Base-by-base conservation (phyloP, 129 eudicot genomes). In the Saposhnikovia divaricata region DNA sequence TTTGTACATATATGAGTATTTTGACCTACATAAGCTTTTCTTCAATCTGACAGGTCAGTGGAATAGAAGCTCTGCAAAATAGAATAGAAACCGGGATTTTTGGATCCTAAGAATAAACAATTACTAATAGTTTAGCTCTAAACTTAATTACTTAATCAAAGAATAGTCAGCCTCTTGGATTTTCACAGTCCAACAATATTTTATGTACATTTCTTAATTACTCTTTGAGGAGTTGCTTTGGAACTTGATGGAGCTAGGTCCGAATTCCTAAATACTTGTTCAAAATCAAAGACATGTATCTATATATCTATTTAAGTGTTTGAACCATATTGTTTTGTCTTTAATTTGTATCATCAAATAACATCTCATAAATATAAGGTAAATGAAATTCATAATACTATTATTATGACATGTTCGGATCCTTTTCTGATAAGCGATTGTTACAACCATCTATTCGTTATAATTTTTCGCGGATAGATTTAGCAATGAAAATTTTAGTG, bases 21-120 rank as follows among this genome's bases (percentile, higher is more conserved):
- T 76, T 55, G 82, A 76, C 84, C 39, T 65, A 9, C 31, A 23
- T 21, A 43, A 72, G 46, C 40, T 25, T 63, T 57, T 79, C 84
- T 76, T 38, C 55, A 79, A 75, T 69, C 93, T 87, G 93, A 89
- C 93, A 89, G 74, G 90, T 89, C 93, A 89, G 89, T 88, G 85
- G 90, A 87, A 87, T 87, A 89, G 91, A 89, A 87, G 90, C 89
- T 82, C 27, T 79, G 81, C 55, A 77, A 87, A 85, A 89, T 89
- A 87, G 93, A 89, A 89, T 89, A 89, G 93, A 89, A 89, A 77
- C 72, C 75, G 78, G 73, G 81, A 68, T 79, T 83, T 86, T 89
- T 39, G 89, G 93, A 89, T 89, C 93, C 85, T 34, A 34, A 34
- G 37, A 34, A 34, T 34, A 34, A 34, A 34, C 37, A 34, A 34